phyloP scores from a whole-genome alignment of 208 protist species.

The Trypanosoma caninum region DNA sequence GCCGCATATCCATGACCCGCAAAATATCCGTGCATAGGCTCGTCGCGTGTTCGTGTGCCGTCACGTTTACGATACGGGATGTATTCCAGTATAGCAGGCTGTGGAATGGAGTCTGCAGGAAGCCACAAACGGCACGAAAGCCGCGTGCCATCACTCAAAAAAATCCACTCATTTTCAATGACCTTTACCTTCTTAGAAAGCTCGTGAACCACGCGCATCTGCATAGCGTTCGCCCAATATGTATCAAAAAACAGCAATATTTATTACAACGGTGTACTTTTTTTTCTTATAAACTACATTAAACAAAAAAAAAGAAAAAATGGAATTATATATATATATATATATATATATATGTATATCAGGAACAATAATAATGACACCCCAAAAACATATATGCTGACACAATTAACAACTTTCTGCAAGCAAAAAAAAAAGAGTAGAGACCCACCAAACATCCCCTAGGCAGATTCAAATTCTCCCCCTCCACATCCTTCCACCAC shows the following conservation, averaged over 20 bases:
- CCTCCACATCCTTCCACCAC: too few relatives aligned
- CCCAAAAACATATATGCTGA: neutral
- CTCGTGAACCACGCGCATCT: constrained; percentile 23
- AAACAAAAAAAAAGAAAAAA: constrained; percentile 9
- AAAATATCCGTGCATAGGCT: constrained; percentile 72
- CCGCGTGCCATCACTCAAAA: constrained; percentile 37
- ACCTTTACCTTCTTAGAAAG: constrained; percentile 32
- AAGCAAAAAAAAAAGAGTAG: too few relatives aligned
- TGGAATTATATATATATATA: neutral
- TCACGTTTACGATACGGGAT: constrained; percentile 69
- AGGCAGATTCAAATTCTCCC: too few relatives aligned
- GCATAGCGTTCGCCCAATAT: neutral
- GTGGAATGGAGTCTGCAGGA: constrained; percentile 23
- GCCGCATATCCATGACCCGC: constrained; percentile 46
- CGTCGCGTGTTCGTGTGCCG: constrained; percentile 51
- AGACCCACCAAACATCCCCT: too few relatives aligned
- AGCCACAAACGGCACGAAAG: constrained; percentile 50
- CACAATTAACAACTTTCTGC: too few relatives aligned
- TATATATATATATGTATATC: neutral
- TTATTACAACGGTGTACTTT: neutral
- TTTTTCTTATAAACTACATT: neutral
- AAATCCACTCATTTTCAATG: constrained; percentile 47
- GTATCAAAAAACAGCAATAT: neutral
- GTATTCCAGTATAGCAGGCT: constrained; percentile 57
- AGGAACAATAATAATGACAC: neutral